These are phyloP conservation scores for Trifolium pratense DNA, from an alignment of 306 rosid genomes.

Conservation along the genomic window DNA sequence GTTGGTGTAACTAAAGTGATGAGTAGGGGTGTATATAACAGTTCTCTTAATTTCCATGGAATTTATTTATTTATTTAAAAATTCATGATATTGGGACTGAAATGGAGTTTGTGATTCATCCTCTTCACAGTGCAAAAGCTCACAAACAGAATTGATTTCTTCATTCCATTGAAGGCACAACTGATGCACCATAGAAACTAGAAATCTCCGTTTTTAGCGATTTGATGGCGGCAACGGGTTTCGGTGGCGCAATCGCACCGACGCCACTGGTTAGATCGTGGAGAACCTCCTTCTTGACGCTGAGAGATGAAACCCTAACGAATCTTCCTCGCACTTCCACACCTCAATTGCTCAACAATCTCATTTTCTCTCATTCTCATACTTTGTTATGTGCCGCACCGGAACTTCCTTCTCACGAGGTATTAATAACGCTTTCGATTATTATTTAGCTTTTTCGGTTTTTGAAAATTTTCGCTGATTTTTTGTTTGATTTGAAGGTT, in stretches of 20 bases:
- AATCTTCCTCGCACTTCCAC: constrained; percentile 50
- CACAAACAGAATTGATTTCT: not conserved
- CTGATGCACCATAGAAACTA: constrained; percentile 18
- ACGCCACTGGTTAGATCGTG: constrained; percentile 59
- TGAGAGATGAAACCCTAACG: constrained; percentile 81
- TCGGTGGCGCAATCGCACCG: constrained; percentile 37
- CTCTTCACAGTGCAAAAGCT: constrained; percentile 9
- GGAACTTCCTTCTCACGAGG: constrained; percentile 79
- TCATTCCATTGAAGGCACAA: not conserved
- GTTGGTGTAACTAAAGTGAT: too few species aligned
- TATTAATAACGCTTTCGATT: constrained; percentile 4
- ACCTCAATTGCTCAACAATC: constrained; percentile 56
- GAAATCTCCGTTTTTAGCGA: not conserved
- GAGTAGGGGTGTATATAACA: too few species aligned
- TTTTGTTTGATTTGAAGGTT: constrained; percentile 47
- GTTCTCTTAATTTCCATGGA: too few species aligned
- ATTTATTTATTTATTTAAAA: too few species aligned
- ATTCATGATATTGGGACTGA: not conserved
- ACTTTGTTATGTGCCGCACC: constrained; percentile 63
- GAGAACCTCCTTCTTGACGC: constrained; percentile 80
- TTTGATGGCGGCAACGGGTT: constrained; percentile 52
- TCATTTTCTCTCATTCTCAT: constrained; percentile 68
- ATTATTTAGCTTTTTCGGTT: not conserved
- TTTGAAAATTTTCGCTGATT: not conserved
- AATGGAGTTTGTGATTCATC: not conserved